Evolutionary conservation across 2,329 filamentous ascomycete genomes (phyloP).

Genomic region (Aphanocladium album): DNA sequence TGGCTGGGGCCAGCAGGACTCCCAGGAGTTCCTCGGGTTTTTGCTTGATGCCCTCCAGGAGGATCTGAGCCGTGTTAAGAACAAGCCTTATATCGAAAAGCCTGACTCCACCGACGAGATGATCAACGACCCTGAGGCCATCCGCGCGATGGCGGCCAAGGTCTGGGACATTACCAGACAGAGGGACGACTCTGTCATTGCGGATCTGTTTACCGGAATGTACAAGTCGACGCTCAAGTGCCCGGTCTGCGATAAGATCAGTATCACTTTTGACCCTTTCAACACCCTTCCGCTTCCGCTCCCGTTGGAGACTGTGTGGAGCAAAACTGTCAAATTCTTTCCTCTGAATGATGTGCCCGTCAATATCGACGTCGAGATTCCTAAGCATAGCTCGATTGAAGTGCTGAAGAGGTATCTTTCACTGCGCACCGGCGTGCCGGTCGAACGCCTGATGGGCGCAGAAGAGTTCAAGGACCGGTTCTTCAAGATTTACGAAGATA

Average conservation of each 20-base stretch:
- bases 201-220: slow-evolving; percentile 93
- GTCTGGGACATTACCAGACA: slow-evolving; percentile 90
- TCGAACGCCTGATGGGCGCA: slow-evolving; percentile 65
- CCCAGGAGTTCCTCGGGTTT: slow-evolving; percentile 94
- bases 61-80: slow-evolving; percentile 86
- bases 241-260: slow-evolving; percentile 86
- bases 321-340: slow-evolving; percentile 68
- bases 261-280: slow-evolving; percentile 98
- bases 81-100: slow-evolving; percentile 97
- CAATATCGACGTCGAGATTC: slow-evolving; percentile 70
- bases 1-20: slow-evolving; percentile 94
- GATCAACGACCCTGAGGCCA: slow-evolving; percentile 73
- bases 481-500: slow-evolving; percentile 79
- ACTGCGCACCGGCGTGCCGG: slow-evolving; percentile 59
- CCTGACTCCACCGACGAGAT: slow-evolving; percentile 97
- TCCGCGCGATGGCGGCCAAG: slow-evolving; percentile 77
- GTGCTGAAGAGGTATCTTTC: slow-evolving; percentile 65
- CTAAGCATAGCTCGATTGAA: slow-evolving; percentile 68
- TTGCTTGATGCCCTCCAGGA: slow-evolving; percentile 92
- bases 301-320: slow-evolving; percentile 80
- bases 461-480: slow-evolving; percentile 82
- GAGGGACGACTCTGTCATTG: slow-evolving; percentile 91
- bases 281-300: slow-evolving; percentile 89
- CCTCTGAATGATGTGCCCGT: slow-evolving; percentile 69
- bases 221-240: slow-evolving; percentile 98